Base-by-base conservation (phyloP, 2,329 filamentous ascomycete species). In the Phoma sp. region DNA sequence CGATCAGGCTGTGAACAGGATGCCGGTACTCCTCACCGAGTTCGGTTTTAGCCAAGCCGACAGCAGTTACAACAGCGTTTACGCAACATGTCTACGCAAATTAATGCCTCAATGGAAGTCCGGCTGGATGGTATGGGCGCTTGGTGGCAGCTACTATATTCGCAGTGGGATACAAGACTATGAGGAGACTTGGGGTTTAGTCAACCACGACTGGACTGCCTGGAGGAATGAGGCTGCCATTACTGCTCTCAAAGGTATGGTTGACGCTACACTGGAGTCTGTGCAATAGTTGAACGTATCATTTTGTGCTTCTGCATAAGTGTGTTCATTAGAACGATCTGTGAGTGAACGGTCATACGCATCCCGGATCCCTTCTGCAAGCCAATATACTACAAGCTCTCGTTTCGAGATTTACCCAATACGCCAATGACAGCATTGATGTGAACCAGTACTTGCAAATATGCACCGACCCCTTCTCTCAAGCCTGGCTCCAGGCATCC, bases 131-230 rank as follows among this genome's bases (percentile, higher is more conserved):
- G 73, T 84, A 10, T 86, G 84, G 84, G 81, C 80, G 4, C 61
- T 86, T 38, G 79, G 83, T 68, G 84, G 84, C 10, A 82, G 80
- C 53, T 87, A 86, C 59, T 86, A 86, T 58, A 76, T 84, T 9
- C 35, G 61, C 23, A 56, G 81, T 51, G 78, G 79, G 25, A 69
- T 62, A 7, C 69, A 82, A 13, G 80, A 85, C 57, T 74, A 74
- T 37, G 80, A 86, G 27, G 83, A 86, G 74, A 73, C 72, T 0
- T 86, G 77, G 76, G 84, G 82, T 0, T 66, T 81, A 13, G 51
- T 84, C 52, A 76, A 82, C 48, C 69, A 72, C 18, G 62, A 78
- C 7, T 81, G 79, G 79, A 68, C 55, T 7, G 74, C 60, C 4
- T 71, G 77, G 71, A 70, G 78, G 55, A 80, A 78, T 47, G 39